These are phyloP conservation scores for Hortaea werneckii DNA, from an alignment of 2,329 filamentous ascomycete genomes.

Conservation along the genomic window DNA sequence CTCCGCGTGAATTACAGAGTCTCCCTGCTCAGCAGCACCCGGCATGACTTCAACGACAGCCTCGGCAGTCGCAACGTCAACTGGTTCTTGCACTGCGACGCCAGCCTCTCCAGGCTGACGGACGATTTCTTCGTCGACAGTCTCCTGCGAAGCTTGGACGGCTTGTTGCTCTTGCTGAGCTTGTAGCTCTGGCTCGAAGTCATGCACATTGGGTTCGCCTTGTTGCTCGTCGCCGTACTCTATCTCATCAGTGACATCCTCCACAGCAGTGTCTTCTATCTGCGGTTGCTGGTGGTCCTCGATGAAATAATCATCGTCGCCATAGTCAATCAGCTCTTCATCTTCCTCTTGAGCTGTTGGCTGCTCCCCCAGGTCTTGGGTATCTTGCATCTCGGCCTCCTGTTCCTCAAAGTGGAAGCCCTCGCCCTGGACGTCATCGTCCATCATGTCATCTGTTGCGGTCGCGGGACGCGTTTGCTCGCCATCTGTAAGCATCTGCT, in stretches of 20 bases:
- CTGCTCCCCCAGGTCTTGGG: constrained; percentile 10
- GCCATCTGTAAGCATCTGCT: constrained; percentile 48
- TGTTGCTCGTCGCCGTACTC: constrained; percentile 1
- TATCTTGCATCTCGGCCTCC: constrained; percentile 23
- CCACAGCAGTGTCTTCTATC: constrained; percentile 1
- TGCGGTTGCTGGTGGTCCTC: not conserved
- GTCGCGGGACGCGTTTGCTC: constrained; percentile 30
- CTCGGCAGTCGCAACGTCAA: too few species aligned
- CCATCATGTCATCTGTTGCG: constrained; percentile 25
- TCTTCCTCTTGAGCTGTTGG: constrained; percentile 13
- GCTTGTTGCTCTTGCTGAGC: not conserved
- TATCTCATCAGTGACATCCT: constrained; percentile 5
- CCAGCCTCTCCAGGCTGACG: constrained; percentile 7
- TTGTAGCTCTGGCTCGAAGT: not conserved
- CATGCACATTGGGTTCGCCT: not conserved
- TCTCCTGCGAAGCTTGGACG: not conserved
- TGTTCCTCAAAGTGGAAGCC: constrained; percentile 21
- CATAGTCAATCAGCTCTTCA: constrained; percentile 30
- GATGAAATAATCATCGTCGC: constrained; percentile 16
- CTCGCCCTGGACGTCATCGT: constrained; percentile 16
- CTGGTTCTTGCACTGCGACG: too few species aligned
- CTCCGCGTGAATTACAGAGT: too few species aligned
- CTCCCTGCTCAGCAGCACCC: too few species aligned
- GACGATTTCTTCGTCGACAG: constrained; percentile 10
- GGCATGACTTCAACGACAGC: too few species aligned